Base-by-base conservation (phyloP, 2,329 filamentous ascomycete genomes). In the Colletotrichum kahawae region DNA sequence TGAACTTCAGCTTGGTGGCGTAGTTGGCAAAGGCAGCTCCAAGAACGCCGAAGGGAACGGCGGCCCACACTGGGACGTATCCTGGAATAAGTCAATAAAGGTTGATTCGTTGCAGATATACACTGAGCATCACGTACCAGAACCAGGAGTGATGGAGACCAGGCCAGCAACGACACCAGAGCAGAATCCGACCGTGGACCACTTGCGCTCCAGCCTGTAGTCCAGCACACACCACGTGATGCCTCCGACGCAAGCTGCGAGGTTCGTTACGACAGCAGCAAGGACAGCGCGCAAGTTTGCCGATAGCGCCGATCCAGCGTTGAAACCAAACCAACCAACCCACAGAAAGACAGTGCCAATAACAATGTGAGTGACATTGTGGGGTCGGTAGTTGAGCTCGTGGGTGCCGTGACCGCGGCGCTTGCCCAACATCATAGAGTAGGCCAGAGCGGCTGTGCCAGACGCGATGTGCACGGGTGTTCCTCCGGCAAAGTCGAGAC, bases 291-390 rank as follows among this genome's bases (percentile, higher is more conserved):
- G 93, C 81, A 98, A 84, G 83, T 97, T 97, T 67, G 95, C 95
- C 64, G 92, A 89, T 70, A 97, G 88, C 16, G 95, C 95, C 18
- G 93, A 95, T 77, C 95, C 95, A 65, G 94, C 95, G 80, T 98
- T 98, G 91, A 98, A 98, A 63, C 95, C 95, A 81, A 98, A 97
- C 95, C 95, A 98, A 69, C 95, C 95, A 18, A 98, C 94, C 95
- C 95, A 98, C 18, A 98, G 92, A 86, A 98, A 98, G 62, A 98
- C 95, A 4, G 95, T 98, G 34, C 95, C 95, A 71, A 97, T 94
- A 67, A 98, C 95, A 79, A 98, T 95, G 83, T 97, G 95, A 5
- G 95, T 97, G 62, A 97, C 95, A 80, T 98, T 98, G 87, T 98
- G 95, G 12, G 95, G 95, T 66, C 95, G 93, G 84, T 96, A 98